phyloP scores from a whole-genome alignment of 176 grass and related monocot genomes.

The Stipa capillata region DNA sequence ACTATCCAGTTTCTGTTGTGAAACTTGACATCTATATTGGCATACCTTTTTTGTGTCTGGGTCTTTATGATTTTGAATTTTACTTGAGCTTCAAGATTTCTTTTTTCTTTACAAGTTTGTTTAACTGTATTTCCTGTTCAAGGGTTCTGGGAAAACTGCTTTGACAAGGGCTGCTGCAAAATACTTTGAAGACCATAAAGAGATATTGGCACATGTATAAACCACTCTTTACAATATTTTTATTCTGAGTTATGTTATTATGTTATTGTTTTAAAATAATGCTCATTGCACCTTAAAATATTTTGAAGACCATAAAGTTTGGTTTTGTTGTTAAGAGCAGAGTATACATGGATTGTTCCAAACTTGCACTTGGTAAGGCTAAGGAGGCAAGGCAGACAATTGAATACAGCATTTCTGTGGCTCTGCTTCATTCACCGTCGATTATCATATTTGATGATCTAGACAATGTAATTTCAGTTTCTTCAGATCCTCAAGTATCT shows the following conservation, averaged over 20 bases:
- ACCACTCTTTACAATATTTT: constrained; percentile 1
- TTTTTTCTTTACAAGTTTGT: not conserved
- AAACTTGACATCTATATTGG: constrained; percentile 7
- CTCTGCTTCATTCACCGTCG: constrained; percentile 69
- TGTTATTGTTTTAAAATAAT: constrained; percentile 15
- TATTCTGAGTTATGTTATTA: not conserved
- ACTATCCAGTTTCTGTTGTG: constrained; percentile 15
- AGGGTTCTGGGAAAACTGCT: constrained; percentile 97
- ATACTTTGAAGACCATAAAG: constrained; percentile 67
- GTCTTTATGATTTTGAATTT: constrained; percentile 8
- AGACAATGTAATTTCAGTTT: constrained; percentile 62
- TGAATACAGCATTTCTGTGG: constrained; percentile 61
- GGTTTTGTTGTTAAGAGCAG: constrained; percentile 44
- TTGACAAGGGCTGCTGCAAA: constrained; percentile 72
- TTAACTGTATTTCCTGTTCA: constrained; percentile 17
- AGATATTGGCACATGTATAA: constrained; percentile 82
- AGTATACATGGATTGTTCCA: constrained; percentile 75
- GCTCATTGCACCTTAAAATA: not conserved
- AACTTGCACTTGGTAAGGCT: constrained; percentile 71
- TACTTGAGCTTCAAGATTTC: not conserved
- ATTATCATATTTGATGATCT: constrained; percentile 93
- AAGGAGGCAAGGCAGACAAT: constrained; percentile 57
- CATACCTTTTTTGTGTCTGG: not conserved
- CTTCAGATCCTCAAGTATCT: constrained; percentile 66
- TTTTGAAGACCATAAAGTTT: not conserved